phyloP scores from a whole-genome alignment of 306 rosid species.

The Citrullus colocynthis region DNA sequence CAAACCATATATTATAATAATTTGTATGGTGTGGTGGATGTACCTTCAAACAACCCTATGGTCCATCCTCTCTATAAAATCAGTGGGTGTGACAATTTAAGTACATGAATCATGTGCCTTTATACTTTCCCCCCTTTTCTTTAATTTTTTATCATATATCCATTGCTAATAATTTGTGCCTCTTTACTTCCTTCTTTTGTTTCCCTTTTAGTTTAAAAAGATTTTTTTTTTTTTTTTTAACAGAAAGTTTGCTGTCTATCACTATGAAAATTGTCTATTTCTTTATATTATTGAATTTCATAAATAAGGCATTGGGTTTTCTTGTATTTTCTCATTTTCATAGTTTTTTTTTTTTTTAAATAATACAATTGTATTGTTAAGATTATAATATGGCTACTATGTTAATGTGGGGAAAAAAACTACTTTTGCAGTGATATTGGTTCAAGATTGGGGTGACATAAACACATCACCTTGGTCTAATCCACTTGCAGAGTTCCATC shows the following conservation, averaged over 20 bases:
- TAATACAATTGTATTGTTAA: background rate
- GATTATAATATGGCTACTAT: background rate
- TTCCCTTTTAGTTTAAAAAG: background rate
- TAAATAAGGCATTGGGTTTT: background rate
- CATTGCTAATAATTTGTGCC: background rate
- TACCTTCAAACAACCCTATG: constrained; percentile 5
- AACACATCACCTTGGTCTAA: too few relatives aligned
- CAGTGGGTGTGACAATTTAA: background rate
- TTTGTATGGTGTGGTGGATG: background rate
- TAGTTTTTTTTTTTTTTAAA: background rate
- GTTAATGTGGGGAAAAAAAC: background rate
- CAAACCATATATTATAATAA: constrained; percentile 6
- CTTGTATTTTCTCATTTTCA: background rate
- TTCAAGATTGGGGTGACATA: background rate
- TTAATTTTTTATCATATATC: background rate
- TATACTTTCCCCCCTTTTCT: background rate
- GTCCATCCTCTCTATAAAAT: background rate
- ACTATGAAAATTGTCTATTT: background rate
- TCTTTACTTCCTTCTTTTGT: background rate
- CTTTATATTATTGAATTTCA: background rate
- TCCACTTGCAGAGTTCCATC: too few relatives aligned
- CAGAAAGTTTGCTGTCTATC: background rate
- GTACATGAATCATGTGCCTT: constrained; percentile 7
- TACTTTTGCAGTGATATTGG: background rate
- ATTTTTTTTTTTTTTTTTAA: background rate